phyloP scores from a whole-genome alignment of 192 early-diverging fungal genomes.

The Coemansia sp. region DNA sequence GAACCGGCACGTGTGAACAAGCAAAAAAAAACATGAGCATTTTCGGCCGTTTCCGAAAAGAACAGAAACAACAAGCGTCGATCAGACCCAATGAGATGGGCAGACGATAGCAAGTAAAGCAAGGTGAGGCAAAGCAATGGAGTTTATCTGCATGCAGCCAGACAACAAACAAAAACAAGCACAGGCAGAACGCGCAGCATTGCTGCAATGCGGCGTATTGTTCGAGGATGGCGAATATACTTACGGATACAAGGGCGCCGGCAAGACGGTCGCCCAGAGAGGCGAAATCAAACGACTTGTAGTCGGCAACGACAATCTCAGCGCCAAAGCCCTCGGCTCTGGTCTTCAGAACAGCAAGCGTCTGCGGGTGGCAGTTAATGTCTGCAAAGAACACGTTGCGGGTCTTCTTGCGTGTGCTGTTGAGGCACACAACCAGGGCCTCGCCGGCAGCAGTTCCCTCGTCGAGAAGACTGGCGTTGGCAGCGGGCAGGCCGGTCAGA shows the following conservation, averaged over 20 bases:
- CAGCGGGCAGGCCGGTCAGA: conserved; percentile 92
- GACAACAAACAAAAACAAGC: neutral
- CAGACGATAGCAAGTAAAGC: neutral
- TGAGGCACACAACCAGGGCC: conserved; percentile 90
- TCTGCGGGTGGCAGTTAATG: conserved; percentile 92
- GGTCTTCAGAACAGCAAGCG: conserved; percentile 87
- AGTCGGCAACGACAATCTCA: conserved; percentile 84
- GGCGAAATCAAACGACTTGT: conserved; percentile 76
- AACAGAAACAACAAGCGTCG: neutral
- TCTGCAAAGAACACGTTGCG: conserved; percentile 94
- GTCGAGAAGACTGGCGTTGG: conserved; percentile 97
- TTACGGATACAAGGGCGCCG: conserved; percentile 86
- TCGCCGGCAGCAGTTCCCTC: conserved; percentile 99
- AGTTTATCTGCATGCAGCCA: neutral
- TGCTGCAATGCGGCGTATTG: neutral
- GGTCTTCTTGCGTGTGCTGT: conserved; percentile 69
- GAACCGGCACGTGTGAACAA: neutral
- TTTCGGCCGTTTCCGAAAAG: neutral
- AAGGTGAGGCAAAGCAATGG: neutral
- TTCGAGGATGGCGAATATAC: conserved; percentile 7
- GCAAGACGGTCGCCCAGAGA: conserved; percentile 75
- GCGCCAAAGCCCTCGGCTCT: conserved; percentile 96
- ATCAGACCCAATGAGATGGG: neutral
- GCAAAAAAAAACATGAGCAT: neutral
- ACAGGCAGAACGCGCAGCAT: neutral